Evolutionary conservation across 2,329 filamentous ascomycete species (phyloP), one percentile per base, ranked within the genome.

Genomic region (Aspergillus pseudoterreus): DNA sequence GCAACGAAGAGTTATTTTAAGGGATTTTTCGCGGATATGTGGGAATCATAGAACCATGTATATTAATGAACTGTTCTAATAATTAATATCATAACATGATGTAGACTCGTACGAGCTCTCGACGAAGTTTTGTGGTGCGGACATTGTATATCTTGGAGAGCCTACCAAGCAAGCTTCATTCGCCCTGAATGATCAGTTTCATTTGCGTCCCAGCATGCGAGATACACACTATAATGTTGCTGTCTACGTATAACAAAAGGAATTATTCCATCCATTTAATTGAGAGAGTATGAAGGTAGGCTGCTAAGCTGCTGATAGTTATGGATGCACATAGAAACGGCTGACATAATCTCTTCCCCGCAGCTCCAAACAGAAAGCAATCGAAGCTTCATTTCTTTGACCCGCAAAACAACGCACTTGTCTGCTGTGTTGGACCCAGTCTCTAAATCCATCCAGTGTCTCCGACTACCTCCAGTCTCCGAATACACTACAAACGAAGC

Each of bases 1-100:
- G 87, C 0, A 78, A 89, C 54, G 81, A 85, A 51, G 78, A 75
- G 62, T 68, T 88, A 41, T 51, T 68, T 33, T 73, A 52, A 36
- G 12, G 4, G 22, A 4, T 22, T 47, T 6, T 12, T 6, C 12
- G 15, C n/a, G 19, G 8, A 19, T 22, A 24, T 22, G 27, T 30
- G 6, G 27, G 10, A 11, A 30, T 30, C 8, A 30, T 11, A 14
- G 35, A 38, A 38, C 35, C 35, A 38, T 38, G 35, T 38, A 38
- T 8, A 38, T n/a, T 38, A 38, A 38, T 38, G 35, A 38, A n/a
- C 35, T n/a, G 12, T 10, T 15, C 4, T 38, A 38, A 11, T 38
- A 38, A 6, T 49, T 38, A 38, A 38, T 38, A 30, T 21, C 24
- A 38, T 33, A 35, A 33, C 19, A 42, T 38, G 35, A 38, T 38